Evolutionary conservation across 371 early-diverging fungal species (phyloP), one percentile per base, ranked within the genome.

Genomic region (Apophysomyces trapeziformis): DNA sequence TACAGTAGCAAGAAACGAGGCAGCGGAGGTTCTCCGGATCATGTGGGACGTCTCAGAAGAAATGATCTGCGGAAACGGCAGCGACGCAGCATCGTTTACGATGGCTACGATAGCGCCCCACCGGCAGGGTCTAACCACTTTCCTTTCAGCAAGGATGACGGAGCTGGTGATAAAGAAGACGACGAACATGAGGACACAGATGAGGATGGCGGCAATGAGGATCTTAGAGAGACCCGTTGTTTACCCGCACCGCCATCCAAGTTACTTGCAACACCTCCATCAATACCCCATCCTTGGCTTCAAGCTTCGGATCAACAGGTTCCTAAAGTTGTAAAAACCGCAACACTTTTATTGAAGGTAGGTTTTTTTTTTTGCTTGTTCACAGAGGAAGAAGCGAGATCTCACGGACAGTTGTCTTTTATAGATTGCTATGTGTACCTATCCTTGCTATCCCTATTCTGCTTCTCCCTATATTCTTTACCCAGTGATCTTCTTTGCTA

Each of bases 391-490:
- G 32, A 26, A 1, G 32, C 32, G 32, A 26, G 32, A 12, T 21
- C 13, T 38, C 8, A 32, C 43, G 26, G 36, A 39, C 35, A 12
- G n/a, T 21, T 38, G 5, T 18, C 57, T 36, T 36, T 39, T 16
- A 32, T 66, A 83, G 83, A 67, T 83, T 58, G 68, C 72, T 9
- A 74, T 79, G 2, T 83, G 80, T 46, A 74, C 73, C 12, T 76
- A 74, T 57, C 69, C 79, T 14, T 83, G 83, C 35, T 67, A 77
- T 11, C 83, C 83, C 7, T 83, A 80, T 61, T 68, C 77, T 11
- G 63, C 76, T 32, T 63, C 64, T 21, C 70, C 80, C 4, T 37
- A 41, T 16, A 60, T 71, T 16, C 65, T 83, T 11, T 83, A 78
- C 57, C 77, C 80, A 0, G 66, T 80, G 7, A 54, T 80, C 1